Percentiles rank a stretch among this genome's conserved stretches.
Evolutionary conservation across 305 asterid genomes (phyloP).

Genomic region (Rubia balearica): DNA sequence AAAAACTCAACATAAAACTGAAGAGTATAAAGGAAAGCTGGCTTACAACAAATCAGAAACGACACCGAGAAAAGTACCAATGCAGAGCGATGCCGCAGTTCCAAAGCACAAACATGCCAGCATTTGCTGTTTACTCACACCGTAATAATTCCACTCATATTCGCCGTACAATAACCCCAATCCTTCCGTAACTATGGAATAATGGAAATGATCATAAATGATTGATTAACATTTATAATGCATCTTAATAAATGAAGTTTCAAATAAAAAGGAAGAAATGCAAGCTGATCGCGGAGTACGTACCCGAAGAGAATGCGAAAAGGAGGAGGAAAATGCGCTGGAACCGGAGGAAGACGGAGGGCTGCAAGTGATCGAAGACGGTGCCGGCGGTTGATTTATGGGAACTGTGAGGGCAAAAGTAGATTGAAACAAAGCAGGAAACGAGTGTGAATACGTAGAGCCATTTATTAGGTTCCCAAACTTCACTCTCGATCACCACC

Average conservation of each 20-base stretch:
- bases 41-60: conserved; percentile 77
- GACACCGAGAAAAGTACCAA: conserved; percentile 66
- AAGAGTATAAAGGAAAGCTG: not conserved
- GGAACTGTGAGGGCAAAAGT: conserved; percentile 35
- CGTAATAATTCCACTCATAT: conserved; percentile 55
- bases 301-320: conserved; percentile 68
- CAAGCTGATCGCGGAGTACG: not conserved
- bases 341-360: conserved; percentile 50
- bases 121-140: conserved; percentile 58
- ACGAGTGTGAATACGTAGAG: conserved; percentile 42
- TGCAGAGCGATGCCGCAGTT: conserved; percentile 45
- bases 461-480: conserved; percentile 68
- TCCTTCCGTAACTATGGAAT: conserved; percentile 54
- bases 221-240: not conserved
- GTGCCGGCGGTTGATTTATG: conserved; percentile 27
- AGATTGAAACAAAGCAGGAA: conserved; percentile 46
- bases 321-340: conserved; percentile 59
- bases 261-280: not conserved
- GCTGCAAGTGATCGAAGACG: conserved; percentile 52
- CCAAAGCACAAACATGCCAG: conserved; percentile 49
- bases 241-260: not conserved
- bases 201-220: not conserved
- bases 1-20: not conserved
- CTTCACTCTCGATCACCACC: conserved; percentile 59
- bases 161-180: conserved; percentile 73